phyloP scores from a whole-genome alignment of 75 land plant genomes.

The Pinus taeda region DNA sequence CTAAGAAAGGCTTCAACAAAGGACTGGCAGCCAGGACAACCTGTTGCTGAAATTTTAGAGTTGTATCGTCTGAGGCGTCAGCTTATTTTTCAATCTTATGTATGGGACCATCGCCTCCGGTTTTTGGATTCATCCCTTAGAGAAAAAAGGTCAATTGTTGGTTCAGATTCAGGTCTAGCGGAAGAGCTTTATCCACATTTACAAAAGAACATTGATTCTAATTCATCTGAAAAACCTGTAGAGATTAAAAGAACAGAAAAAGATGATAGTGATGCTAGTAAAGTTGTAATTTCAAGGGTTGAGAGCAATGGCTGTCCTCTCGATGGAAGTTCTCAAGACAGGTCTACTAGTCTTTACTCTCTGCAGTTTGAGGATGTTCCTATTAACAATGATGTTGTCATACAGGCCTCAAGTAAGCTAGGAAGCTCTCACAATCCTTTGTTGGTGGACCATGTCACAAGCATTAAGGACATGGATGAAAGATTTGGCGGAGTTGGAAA shows the following conservation, averaged over 20 bases:
- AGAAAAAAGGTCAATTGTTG: not conserved
- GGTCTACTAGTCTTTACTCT: not conserved
- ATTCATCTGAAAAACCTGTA: not conserved
- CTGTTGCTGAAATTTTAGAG: constrained; percentile 45
- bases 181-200: too few relatives aligned
- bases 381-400: not conserved
- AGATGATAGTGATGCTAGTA: constrained; percentile 3
- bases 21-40: constrained; percentile 22
- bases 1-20: constrained; percentile 35
- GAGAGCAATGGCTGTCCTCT: not conserved
- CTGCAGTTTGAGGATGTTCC: not conserved
- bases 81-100: constrained; percentile 48
- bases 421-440: not conserved
- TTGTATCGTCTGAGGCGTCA: constrained; percentile 54
- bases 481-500: not conserved
- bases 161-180: too few relatives aligned
- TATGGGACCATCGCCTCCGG: constrained; percentile 75
- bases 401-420: not conserved
- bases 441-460: not conserved
- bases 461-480: not conserved
- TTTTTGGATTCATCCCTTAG: constrained; percentile 4
- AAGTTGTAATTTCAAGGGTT: not conserved
- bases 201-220: not conserved
- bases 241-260: not conserved
- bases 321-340: not conserved